Conservation (phyloP, 1,139 yeast genomes). For the Blastobotrys apis region DNA sequence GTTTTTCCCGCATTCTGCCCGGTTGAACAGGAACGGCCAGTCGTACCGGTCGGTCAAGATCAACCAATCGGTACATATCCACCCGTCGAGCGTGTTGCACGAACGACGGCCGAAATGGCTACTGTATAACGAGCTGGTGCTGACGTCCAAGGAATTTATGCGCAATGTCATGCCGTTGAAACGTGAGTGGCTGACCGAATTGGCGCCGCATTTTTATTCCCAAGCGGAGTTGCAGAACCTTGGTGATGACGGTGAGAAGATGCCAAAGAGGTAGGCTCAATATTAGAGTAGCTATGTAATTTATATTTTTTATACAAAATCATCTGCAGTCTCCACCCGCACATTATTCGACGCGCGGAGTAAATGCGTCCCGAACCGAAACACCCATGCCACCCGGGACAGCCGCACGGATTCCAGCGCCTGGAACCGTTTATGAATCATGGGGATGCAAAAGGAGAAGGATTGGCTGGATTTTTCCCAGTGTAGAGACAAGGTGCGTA, state of each 20-base stretch:
- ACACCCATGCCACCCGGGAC: background rate
- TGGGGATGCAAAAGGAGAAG: background rate
- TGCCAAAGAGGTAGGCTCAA: background rate
- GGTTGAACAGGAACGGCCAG: slow-evolving; percentile 67
- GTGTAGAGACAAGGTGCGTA: background rate
- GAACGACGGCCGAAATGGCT: slow-evolving; percentile 61
- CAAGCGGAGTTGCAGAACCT: slow-evolving; percentile 22
- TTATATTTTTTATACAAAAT: background rate
- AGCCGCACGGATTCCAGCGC: background rate
- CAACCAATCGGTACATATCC: slow-evolving; percentile 66
- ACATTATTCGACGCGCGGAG: background rate
- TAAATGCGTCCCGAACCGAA: background rate
- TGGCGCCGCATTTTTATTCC: slow-evolving; percentile 58
- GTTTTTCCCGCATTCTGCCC: slow-evolving; percentile 75
- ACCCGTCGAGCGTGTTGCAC: slow-evolving; percentile 72
- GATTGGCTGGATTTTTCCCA: background rate
- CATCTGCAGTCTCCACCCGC: background rate
- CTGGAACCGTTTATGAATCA: background rate
- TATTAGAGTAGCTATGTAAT: background rate
- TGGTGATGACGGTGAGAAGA: slow-evolving; percentile 10
- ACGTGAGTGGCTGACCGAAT: slow-evolving; percentile 59
- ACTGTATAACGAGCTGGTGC: slow-evolving; percentile 77
- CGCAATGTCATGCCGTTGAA: slow-evolving; percentile 74
- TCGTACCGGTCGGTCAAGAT: slow-evolving; percentile 59
- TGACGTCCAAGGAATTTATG: slow-evolving; percentile 87